Percentiles rank a stretch among this genome's conserved stretches.
Conservation (phyloP, 2,329 filamentous ascomycete genomes). For the Fusarium dlaminii region DNA sequence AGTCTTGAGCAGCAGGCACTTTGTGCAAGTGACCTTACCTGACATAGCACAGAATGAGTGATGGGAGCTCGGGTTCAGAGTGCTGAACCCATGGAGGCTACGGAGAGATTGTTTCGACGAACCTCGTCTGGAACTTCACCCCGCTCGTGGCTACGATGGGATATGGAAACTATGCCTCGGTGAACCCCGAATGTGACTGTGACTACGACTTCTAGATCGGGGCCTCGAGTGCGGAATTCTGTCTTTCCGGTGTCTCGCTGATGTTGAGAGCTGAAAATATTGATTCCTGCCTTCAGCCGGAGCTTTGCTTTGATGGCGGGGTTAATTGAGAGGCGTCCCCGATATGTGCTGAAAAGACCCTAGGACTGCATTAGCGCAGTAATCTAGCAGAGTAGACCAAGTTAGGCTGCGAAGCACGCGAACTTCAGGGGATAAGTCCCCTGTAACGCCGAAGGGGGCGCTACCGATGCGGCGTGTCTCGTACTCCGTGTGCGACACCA, state of each 20-base stretch:
- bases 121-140: background rate
- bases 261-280: background rate
- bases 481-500: background rate
- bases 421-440: background rate
- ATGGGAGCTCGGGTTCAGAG: background rate
- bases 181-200: background rate
- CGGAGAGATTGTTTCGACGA: background rate
- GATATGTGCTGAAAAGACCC: background rate
- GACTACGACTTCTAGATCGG: background rate
- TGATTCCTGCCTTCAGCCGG: background rate
- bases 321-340: background rate
- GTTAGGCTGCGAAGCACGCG: background rate
- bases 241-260: rapidly evolving
- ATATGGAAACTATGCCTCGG: background rate
- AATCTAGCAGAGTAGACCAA: background rate
- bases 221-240: rapidly evolving
- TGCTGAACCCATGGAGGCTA: background rate
- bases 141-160: background rate
- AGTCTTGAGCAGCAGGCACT: background rate
- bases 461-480: background rate
- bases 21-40: background rate
- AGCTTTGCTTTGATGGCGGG: background rate
- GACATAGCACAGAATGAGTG: background rate
- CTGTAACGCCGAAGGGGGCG: background rate
- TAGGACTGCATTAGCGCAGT: background rate